Percentiles rank a stretch among this genome's conserved stretches.
These are phyloP conservation scores for Pogostemon cablin DNA, from an alignment of 257 asterid species.

Conservation along the genomic window DNA sequence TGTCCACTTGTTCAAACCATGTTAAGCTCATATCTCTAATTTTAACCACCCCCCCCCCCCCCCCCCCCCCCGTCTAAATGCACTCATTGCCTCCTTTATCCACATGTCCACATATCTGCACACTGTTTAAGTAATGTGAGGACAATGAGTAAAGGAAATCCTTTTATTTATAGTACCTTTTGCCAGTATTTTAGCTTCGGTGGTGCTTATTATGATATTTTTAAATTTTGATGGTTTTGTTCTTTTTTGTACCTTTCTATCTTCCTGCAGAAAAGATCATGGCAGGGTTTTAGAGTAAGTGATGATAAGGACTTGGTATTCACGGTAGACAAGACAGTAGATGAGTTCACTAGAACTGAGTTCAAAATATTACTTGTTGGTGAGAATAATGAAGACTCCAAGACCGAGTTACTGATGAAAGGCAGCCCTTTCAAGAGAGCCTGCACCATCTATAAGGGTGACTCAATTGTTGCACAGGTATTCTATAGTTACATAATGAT, in stretches of 20 bases:
- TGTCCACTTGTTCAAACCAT: not conserved
- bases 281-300: constrained; percentile 65
- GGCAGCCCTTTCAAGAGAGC: constrained; percentile 85
- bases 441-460: constrained; percentile 77
- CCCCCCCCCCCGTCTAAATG: too few relatives aligned
- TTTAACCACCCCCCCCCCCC: too few relatives aligned
- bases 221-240: not conserved
- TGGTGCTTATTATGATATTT: too few relatives aligned
- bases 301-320: constrained; percentile 51
- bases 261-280: constrained; percentile 59
- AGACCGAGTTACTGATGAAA: constrained; percentile 69
- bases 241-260: constrained; percentile 4
- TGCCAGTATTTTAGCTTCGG: too few relatives aligned
- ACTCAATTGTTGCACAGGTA: constrained; percentile 88
- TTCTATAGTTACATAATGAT: not conserved
- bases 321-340: constrained; percentile 54
- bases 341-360: constrained; percentile 53
- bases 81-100: too few relatives aligned
- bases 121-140: not conserved
- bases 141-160: too few relatives aligned
- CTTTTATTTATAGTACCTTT: too few relatives aligned
- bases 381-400: constrained; percentile 44
- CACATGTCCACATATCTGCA: not conserved
- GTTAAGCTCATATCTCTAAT: not conserved
- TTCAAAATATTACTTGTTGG: constrained; percentile 54